phyloP scores from a whole-genome alignment of 495 filamentous ascomycete species.

The Xylaria sp. region DNA sequence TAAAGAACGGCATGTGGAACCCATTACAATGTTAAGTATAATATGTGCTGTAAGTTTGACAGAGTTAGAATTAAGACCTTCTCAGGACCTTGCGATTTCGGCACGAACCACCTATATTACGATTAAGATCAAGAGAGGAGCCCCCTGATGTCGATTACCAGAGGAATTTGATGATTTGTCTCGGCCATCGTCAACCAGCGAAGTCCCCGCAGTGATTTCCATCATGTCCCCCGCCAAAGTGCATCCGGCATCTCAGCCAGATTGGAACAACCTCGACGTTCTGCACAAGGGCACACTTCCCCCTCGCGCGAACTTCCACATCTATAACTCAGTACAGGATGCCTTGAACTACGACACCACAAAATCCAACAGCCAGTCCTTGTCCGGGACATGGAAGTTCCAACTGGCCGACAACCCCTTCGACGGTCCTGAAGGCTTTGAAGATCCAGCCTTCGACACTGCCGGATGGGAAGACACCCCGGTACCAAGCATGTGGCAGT shows the following conservation, averaged over 20 bases:
- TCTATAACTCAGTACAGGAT: conserved; percentile 39
- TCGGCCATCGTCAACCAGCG: neutral
- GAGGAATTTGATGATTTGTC: neutral
- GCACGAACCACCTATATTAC: neutral
- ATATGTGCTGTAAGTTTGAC: no score
- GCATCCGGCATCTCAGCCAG: conserved; percentile 41
- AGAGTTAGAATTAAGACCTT: no score
- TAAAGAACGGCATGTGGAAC: conserved; percentile 2
- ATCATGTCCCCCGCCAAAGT: conserved; percentile 29
- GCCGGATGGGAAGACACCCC: conserved; percentile 56
- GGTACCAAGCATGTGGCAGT: conserved; percentile 72
- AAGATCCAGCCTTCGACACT: conserved; percentile 35
- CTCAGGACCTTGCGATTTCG: neutral
- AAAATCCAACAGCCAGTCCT: conserved; percentile 43
- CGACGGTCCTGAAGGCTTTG: conserved; percentile 48
- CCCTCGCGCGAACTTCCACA: conserved; percentile 58
- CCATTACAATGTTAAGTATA: neutral
- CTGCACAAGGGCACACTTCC: conserved; percentile 59
- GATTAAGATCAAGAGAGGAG: neutral
- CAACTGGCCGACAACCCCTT: conserved; percentile 58
- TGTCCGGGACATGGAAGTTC: conserved; percentile 69
- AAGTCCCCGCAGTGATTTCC: neutral
- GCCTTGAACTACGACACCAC: conserved; percentile 39
- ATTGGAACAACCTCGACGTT: conserved; percentile 56
- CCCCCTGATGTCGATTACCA: neutral